Percentiles rank a stretch among this genome's conserved stretches.
phyloP scores from a whole-genome alignment of 2,329 filamentous ascomycete species.

The Phialophora tarda region DNA sequence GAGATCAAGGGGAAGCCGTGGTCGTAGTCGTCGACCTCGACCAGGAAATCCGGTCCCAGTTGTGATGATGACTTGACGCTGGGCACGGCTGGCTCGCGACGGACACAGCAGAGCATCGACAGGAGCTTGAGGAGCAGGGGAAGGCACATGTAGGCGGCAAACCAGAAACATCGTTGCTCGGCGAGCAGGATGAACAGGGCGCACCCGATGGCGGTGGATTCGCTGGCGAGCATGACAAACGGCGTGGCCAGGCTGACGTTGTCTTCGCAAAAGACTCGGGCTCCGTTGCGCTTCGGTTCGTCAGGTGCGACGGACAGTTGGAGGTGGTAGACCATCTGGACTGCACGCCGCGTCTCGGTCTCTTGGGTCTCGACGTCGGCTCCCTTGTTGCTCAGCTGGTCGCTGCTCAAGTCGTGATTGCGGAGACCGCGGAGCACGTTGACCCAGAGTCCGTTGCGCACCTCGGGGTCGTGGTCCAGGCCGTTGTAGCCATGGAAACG shows the following conservation, averaged over 20 bases:
- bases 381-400: not conserved
- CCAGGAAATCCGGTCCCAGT: not conserved
- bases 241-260: conserved; percentile 5
- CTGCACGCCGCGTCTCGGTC: conserved; percentile 9
- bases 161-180: conserved; percentile 5
- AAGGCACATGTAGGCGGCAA: conserved; percentile 6
- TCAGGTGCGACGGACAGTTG: not conserved
- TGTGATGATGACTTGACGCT: not conserved
- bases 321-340: conserved; percentile 2
- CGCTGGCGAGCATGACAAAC: conserved; percentile 6
- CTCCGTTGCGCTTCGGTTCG: not conserved
- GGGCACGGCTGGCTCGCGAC: not conserved
- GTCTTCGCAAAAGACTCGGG: not conserved
- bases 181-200: conserved; percentile 2
- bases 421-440: not conserved
- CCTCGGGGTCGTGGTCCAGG: not conserved
- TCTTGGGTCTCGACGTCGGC: conserved; percentile 5
- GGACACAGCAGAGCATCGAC: conserved; percentile 3
- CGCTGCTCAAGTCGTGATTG: not conserved
- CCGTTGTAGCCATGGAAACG: conserved; percentile 3
- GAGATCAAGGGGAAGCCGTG: conserved; percentile 7
- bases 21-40: conserved; percentile 9
- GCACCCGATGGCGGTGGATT: conserved; percentile 1
- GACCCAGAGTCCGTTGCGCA: conserved; percentile 3
- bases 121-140: conserved; percentile 2